Evolutionary conservation across 2,329 filamentous ascomycete species (phyloP), one percentile per base, ranked within the genome.

Genomic region (Fusarium sacchari): DNA sequence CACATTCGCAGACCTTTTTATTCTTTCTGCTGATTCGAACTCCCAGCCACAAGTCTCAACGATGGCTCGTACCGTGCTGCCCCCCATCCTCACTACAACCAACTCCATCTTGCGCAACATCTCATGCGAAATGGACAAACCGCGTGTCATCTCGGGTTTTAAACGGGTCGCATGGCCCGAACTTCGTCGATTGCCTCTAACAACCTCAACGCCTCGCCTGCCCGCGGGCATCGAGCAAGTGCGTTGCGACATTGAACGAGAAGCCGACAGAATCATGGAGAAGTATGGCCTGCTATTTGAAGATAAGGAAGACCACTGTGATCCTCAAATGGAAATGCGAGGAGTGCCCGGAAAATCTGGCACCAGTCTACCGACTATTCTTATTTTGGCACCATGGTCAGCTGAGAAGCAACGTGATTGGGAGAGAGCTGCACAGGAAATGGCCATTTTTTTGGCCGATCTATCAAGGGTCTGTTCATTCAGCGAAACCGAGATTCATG

Each of bases 151-250:
- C 15, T 28, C 26, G 0, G 43, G 43, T 3, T 28, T 46, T 3
- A 28, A 46, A 4, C 18, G 43, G 13, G 43, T 46, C 18, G 43
- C 26, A 28, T 46, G 43, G 43, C 43, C 43, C 18, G 43, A 46
- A 46, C 43, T 46, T 28, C 24, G 18, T 28, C 43, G 7, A 0
- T 10, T 46, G 9, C 13, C 43, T 46, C 24, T 28, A 4, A 20
- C 0, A 44, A 46, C 3, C 7, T 10, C 5, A 46, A 6, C 0
- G 12, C 2, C 0, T 10, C 14, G 1, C 1, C 5, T 46, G 43
- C 24, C 43, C 43, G 0, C 1, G 24, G 8, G 6, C 6, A 28
- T 46, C 43, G 0, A 46, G 24, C 43, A 28, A 28, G 18, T 46
- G 0, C 18, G 26, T 28, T 3, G 0, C 0, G 43, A 46, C 24